A percentile compares a stretch with the other conserved stretches of the same genome.
Evolutionary conservation across 2,329 filamentous ascomycete genomes (phyloP).

Genomic region (Sarocladium oryzae): DNA sequence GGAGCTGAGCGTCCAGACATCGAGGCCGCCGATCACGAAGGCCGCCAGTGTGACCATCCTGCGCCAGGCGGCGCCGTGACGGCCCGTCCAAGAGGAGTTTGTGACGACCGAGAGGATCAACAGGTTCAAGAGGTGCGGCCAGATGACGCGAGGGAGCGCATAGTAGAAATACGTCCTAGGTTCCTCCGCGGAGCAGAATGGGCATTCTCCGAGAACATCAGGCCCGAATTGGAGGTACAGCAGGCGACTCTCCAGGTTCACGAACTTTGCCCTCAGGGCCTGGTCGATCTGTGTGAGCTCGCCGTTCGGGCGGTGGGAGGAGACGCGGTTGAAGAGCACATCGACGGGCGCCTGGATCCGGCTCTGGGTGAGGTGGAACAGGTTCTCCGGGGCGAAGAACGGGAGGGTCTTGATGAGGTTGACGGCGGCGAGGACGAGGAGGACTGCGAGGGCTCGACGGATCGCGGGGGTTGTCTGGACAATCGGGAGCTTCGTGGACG

Average conservation of each 20-base stretch:
- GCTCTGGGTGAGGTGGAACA: conserved; percentile 72
- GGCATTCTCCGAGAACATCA: conserved; percentile 63
- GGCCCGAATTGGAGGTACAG: conserved; percentile 83
- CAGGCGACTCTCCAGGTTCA: conserved; percentile 63
- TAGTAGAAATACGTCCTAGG: conserved; percentile 71
- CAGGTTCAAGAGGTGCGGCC: conserved; percentile 77
- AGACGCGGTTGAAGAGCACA: conserved; percentile 73
- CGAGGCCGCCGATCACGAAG: conserved; percentile 50
- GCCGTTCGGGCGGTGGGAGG: conserved; percentile 41
- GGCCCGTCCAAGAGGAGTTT: conserved; percentile 57
- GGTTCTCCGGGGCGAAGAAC: conserved; percentile 65
- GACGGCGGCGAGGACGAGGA: conserved; percentile 42
- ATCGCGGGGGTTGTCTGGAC: conserved; percentile 48
- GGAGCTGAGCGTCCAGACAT: conserved; percentile 57
- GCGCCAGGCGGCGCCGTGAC: conserved; percentile 62
- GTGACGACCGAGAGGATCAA: conserved; percentile 66
- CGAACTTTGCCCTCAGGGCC: conserved; percentile 60
- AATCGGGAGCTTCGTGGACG: conserved; percentile 41
- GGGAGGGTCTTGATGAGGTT: conserved; percentile 58
- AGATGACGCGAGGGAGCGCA: conserved; percentile 63
- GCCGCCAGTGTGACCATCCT: conserved; percentile 59
- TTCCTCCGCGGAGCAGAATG: conserved; percentile 74
- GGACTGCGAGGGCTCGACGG: conserved; percentile 51
- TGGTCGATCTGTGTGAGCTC: conserved; percentile 54
- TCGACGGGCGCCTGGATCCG: conserved; percentile 81